Evolutionary conservation across 164 flowering plant species (phyloP).

Genomic region (Berberis thunbergii): DNA sequence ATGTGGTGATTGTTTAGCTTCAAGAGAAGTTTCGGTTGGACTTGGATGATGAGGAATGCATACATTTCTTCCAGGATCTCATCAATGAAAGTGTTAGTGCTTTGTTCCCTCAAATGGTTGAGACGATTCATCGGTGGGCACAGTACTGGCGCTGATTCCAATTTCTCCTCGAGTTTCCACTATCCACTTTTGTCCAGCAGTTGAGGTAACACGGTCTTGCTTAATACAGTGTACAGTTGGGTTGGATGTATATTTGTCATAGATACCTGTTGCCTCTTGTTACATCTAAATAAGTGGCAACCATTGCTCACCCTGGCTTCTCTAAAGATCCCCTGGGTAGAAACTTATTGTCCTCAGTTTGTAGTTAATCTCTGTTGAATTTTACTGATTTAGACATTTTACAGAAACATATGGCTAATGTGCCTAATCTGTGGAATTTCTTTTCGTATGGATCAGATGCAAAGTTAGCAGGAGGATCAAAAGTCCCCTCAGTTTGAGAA

Average conservation of each 20-base stretch:
- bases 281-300: not conserved
- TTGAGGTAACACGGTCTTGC: constrained; percentile 2
- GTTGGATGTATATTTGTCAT: not conserved
- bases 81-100: constrained; percentile 99
- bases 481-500: not conserved
- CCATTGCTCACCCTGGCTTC: not conserved
- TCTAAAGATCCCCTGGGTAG: too few relatives aligned
- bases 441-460: not conserved
- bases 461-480: not conserved
- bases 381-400: too few relatives aligned
- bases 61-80: constrained; percentile 97
- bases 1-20: constrained; percentile 35
- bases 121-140: constrained; percentile 99
- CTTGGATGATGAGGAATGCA: constrained; percentile 88
- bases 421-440: not conserved
- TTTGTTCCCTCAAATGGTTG: constrained; percentile 99
- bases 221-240: too few relatives aligned
- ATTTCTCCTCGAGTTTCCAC: not conserved
- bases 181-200: constrained; percentile 6
- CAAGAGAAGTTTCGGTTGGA: constrained; percentile 97
- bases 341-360: too few relatives aligned
- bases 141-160: constrained; percentile 86
- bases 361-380: too few relatives aligned
- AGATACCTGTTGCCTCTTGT: not conserved
- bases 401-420: not conserved